Base-by-base conservation (phyloP, 306 rosid genomes). In the Begonia fuchsioides region DNA sequence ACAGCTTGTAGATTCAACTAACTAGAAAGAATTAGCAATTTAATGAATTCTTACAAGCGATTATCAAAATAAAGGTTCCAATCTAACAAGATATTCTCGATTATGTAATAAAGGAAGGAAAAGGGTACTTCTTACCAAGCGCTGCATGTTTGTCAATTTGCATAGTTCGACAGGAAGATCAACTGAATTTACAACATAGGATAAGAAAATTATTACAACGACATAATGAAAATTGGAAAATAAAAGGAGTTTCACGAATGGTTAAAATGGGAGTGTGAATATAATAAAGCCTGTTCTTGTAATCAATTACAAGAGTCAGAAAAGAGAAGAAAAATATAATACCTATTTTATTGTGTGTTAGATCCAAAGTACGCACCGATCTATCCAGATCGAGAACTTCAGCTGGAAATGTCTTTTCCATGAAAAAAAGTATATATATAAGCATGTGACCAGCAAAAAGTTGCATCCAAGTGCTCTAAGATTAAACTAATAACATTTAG, bases 321-420 rank as follows among this genome's bases (percentile, higher is more conserved):
- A 56, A 16, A 16, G 45, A 40, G 17, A 45, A 57, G 63, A 11
- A 11, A 56, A 49, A 51, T 41, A 13, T 41, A 56, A 43, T 63
- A 82, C 95, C 87, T 52, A 90, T 85, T 62, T 78, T 83, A 69
- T 90, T 85, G 61, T 73, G 77, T 0, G 86, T 85, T 47, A 90
- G 57, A 66, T 90, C 98, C 57, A 90, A 86, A 45, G 96, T 77
- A 35, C 87, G 87, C n/a, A 85, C 87, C 11, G 85, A 69, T 69
- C 79, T 73, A 49, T 79, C 96, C 61, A 85, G 55, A 43, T 73
- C 80, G 52, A 85, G 70, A 74, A 90, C 72, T 69, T 75, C 98
- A 58, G 57, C 82, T 0, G 98, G 96, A 73, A 90, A 90, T 14
- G 85, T 45, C 98, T 85, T 62, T 63, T 60, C 9, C 58, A 63